These are phyloP conservation scores for Peronosclerospora sorghi DNA, from an alignment of 352 stramenopile species.

Conservation along the genomic window DNA sequence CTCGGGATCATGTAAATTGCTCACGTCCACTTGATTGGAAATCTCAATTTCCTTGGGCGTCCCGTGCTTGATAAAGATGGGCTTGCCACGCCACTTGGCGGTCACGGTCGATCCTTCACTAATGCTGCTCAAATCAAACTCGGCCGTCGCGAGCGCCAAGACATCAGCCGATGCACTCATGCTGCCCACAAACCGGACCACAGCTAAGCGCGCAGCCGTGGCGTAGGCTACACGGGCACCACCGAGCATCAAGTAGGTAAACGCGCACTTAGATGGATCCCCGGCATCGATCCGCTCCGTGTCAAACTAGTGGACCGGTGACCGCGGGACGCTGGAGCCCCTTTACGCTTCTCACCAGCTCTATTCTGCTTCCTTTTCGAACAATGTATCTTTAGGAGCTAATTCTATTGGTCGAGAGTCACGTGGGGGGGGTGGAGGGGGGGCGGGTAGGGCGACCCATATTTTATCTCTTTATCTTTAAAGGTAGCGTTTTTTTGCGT, in stretches of 20 bases:
- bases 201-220: conserved; percentile 90
- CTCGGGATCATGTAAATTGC: conserved; percentile 93
- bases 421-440: no score
- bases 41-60: conserved; percentile 92
- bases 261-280: conserved; percentile 91
- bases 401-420: no score
- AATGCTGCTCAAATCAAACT: conserved; percentile 95
- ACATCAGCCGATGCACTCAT: conserved; percentile 97
- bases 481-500: no score
- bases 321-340: no score
- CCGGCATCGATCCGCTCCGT: conserved; percentile 62
- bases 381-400: no score
- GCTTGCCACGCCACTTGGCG: conserved; percentile 99
- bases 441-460: no score
- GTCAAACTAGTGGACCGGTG: conserved; percentile 79
- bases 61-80: conserved; percentile 98
- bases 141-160: conserved; percentile 93
- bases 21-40: conserved; percentile 87
- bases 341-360: no score
- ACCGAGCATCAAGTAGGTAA: conserved; percentile 99
- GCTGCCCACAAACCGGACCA: conserved; percentile 92
- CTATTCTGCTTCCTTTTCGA: no score
- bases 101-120: conserved; percentile 78
- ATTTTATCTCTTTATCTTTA: no score
- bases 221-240: conserved; percentile 96